Conservation (phyloP, 129 eudicot species). For the Smallanthus sonchifolius region DNA sequence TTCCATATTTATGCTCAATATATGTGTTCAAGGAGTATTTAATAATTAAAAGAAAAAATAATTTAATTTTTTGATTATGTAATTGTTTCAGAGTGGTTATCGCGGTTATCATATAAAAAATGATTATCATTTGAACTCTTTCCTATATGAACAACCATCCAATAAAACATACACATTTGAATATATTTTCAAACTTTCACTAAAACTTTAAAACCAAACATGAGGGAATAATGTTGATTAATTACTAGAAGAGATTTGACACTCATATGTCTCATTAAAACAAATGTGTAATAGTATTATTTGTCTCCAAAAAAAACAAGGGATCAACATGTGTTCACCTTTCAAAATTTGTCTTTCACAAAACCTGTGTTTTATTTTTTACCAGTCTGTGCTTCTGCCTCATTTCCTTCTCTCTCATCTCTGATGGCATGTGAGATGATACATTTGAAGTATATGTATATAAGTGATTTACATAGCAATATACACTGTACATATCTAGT, state of each 20-base stretch:
- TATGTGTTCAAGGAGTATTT: too few relatives aligned
- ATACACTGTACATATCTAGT: background rate
- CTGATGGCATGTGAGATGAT: background rate
- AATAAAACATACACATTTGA: background rate
- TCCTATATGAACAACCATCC: background rate
- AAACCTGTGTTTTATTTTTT: background rate
- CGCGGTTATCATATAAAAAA: too few relatives aligned
- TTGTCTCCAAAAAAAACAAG: background rate
- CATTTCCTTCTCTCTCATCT: background rate
- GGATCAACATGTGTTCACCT: background rate
- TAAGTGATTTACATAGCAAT: background rate
- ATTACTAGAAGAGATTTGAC: background rate
- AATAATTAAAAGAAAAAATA: too few relatives aligned
- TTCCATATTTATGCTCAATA: too few relatives aligned
- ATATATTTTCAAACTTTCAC: background rate
- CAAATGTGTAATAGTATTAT: too few relatives aligned
- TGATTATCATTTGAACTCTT: too few relatives aligned
- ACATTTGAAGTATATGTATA: constrained; percentile 1
- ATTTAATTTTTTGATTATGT: too few relatives aligned
- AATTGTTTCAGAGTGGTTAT: too few relatives aligned
- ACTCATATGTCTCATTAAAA: background rate
- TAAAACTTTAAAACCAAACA: background rate
- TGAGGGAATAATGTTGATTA: background rate
- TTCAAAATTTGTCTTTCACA: constrained; percentile 4
- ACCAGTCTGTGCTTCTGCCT: constrained; percentile 5